These are phyloP conservation scores for Amesomyces nigricolor DNA, from an alignment of 2,329 filamentous ascomycete genomes.

Conservation along the genomic window DNA sequence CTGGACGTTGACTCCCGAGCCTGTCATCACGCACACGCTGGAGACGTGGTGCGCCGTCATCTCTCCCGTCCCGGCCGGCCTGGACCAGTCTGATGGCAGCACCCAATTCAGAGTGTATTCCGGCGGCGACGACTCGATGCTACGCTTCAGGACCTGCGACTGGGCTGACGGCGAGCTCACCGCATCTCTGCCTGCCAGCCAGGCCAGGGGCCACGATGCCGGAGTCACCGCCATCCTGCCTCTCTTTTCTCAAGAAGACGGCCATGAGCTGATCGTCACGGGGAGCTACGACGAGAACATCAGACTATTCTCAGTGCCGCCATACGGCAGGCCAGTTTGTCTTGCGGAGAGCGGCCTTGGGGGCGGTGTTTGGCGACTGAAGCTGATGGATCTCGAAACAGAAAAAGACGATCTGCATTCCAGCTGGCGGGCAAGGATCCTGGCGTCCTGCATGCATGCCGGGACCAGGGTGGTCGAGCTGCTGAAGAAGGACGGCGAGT, in stretches of 20 bases:
- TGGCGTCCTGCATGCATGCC: constrained; percentile 92
- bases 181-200: constrained; percentile 22
- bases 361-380: constrained; percentile 81
- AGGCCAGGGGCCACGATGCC: constrained; percentile 54
- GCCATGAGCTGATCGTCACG: constrained; percentile 61
- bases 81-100: constrained; percentile 3
- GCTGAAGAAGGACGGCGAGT: constrained; percentile 37
- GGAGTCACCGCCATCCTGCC: constrained; percentile 86
- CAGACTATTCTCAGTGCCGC: constrained; percentile 55
- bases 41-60: constrained; percentile 74
- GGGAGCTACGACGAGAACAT: constrained; percentile 89
- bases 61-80: constrained; percentile 27
- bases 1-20: constrained; percentile 29
- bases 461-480: constrained; percentile 63
- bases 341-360: constrained; percentile 65
- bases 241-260: constrained; percentile 41
- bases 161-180: constrained; percentile 4
- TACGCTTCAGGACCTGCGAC: constrained; percentile 43
- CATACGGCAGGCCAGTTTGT: constrained; percentile 42
- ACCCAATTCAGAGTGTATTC: constrained; percentile 49
- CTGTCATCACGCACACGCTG: constrained; percentile 47
- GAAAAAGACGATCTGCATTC: constrained; percentile 26
- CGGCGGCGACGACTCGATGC: constrained; percentile 69
- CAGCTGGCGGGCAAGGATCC: constrained; percentile 41
- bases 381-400: constrained; percentile 42